Base-by-base conservation (phyloP, 129 eudicot genomes). In the Flaveria robusta region DNA sequence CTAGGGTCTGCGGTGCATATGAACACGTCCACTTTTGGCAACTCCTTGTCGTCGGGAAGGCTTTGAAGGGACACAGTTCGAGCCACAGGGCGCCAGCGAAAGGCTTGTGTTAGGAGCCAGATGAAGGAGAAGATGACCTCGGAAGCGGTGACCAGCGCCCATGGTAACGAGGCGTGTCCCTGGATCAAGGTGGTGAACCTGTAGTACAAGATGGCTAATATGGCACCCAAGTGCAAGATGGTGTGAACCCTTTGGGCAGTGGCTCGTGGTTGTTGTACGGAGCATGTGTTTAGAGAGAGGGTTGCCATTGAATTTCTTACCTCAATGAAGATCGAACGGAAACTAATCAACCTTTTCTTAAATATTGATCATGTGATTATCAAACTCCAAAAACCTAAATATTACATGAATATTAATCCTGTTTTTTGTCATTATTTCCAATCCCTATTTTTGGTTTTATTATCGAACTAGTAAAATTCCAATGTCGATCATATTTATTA, bases 1-100 rank as follows among this genome's bases (percentile, higher is more conserved):
- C 52, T 76, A 2, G 93, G 91, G 74, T 91, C 97, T 0, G 97
- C 97, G 6, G 97, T 91, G 83, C 91, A 88, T 43, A 91, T 77
- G 58, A 91, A 91, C 52, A 91, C 91, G 29, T 91, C 97, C 27
- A 91, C 84, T 19, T 72, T 80, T 12, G 97, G 93, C 18, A 88
- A 56, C 26, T 80, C 74, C 0, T 65, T 66, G 37, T 88, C 91
- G 46, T 68, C 75, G 1, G 90, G 93, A 5, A 90, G 85, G 42
- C 77, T 84, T 39, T 82, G 84, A 22, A 83, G 89, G 65, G 66
- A 63, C 65, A 83, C 88, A 3, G 85, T 68, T 63, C 93, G 81
- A 22, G 74, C 78, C 50, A 91, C 89, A 11, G 91, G 93, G 34
- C 85, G 70, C 89, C 89, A 88, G 71, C 88, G 67, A 73, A 81